Percentiles rank a stretch among this genome's conserved stretches.
phyloP scores from a whole-genome alignment of 768 basidiomycete genomes.

The Lactifluus rugatus region DNA sequence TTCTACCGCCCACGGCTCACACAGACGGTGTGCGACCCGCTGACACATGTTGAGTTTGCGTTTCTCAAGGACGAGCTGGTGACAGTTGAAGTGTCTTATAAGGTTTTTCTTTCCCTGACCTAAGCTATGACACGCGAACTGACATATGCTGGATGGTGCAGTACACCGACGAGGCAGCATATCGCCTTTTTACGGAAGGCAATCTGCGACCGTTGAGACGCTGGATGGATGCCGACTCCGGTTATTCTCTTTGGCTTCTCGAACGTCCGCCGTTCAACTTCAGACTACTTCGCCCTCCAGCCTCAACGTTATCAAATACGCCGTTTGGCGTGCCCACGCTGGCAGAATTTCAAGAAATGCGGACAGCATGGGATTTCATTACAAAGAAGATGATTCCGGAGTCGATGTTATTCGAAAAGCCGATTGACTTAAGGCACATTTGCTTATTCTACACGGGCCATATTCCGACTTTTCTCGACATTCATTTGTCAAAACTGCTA shows the following conservation, averaged over 20 bases:
- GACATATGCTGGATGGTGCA: slow-evolving; percentile 25
- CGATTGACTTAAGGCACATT: slow-evolving; percentile 51
- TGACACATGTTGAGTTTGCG: slow-evolving; percentile 32
- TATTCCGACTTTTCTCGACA: slow-evolving; percentile 87
- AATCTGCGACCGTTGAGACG: slow-evolving; percentile 74
- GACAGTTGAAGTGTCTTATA: slow-evolving; percentile 41
- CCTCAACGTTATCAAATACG: slow-evolving; percentile 21
- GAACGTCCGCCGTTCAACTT: no score
- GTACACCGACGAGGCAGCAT: slow-evolving; percentile 72
- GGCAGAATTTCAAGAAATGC: slow-evolving; percentile 73
- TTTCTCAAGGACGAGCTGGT: slow-evolving; percentile 69
- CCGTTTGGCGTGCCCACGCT: slow-evolving; percentile 64
- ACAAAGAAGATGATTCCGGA: no score
- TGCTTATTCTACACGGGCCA: slow-evolving; percentile 97
- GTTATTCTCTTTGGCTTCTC: slow-evolving; percentile 84
- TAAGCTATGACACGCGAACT: not conserved
- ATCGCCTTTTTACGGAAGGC: slow-evolving; percentile 57
- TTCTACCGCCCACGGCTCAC: slow-evolving; percentile 59
- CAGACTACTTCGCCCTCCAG: no score
- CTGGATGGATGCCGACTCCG: slow-evolving; percentile 66
- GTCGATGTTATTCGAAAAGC: no score
- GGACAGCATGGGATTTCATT: slow-evolving; percentile 84
- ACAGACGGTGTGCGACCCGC: slow-evolving; percentile 49
- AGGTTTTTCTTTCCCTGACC: slow-evolving; percentile 24
- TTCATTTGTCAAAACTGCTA: slow-evolving; percentile 69